phyloP scores from a whole-genome alignment of 2,329 filamentous ascomycete genomes.

The Orbilia ellipsospora region DNA sequence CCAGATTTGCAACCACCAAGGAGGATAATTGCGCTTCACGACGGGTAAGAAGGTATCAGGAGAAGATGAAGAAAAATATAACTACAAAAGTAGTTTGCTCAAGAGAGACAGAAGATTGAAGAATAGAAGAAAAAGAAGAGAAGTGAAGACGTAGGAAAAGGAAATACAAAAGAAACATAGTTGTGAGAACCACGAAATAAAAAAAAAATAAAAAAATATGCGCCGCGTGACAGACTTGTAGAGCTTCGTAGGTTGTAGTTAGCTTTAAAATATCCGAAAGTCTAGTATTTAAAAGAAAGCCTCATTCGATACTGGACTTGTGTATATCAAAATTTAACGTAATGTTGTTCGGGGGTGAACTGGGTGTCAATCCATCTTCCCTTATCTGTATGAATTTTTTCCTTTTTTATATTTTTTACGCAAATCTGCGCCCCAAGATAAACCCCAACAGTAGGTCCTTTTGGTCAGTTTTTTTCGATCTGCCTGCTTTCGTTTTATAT shows the following conservation, averaged over 20 bases:
- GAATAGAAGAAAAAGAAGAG: slow-evolving; percentile 15
- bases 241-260: slow-evolving; percentile 44
- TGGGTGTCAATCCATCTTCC: slow-evolving; percentile 7
- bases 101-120: slow-evolving; percentile 7
- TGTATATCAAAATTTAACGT: slow-evolving; percentile 39
- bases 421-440: neutral
- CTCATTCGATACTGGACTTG: slow-evolving; percentile 36
- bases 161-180: slow-evolving; percentile 29
- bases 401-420: neutral
- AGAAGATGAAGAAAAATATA: slow-evolving; percentile 14
- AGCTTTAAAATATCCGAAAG: slow-evolving; percentile 46
- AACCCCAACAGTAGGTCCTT: neutral
- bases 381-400: slow-evolving; percentile 16
- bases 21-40: slow-evolving; percentile 12
- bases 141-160: slow-evolving; percentile 7
- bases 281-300: slow-evolving; percentile 31
- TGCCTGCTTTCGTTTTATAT: slow-evolving; percentile 3
- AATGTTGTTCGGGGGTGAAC: slow-evolving; percentile 34
- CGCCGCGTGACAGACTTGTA: slow-evolving; percentile 52
- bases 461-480: slow-evolving; percentile 2
- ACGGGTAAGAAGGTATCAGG: slow-evolving; percentile 24
- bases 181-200: slow-evolving; percentile 24
- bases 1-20: slow-evolving; percentile 16
- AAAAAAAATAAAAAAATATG: slow-evolving; percentile 28
- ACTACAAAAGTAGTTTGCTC: slow-evolving; percentile 13